Evolutionary conservation across 306 rosid genomes (phyloP), one percentile per base, ranked within the genome.

Genomic region (Adenanthera pavonina): DNA sequence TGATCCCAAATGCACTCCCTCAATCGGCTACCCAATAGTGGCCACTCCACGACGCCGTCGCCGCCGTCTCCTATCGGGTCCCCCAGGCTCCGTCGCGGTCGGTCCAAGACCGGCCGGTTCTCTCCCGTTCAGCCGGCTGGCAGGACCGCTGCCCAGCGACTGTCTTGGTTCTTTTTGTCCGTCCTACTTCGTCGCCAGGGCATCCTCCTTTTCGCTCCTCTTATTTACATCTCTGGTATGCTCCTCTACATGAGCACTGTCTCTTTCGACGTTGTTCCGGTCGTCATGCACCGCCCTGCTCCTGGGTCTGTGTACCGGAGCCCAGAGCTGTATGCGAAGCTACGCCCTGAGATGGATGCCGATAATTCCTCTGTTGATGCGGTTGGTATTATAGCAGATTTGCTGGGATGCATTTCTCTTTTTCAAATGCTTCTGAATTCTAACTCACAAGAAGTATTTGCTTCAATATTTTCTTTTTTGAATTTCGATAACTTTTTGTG

Each of bases 141-240:
- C 7, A 86, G 95, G 77, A 91, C 88, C 38, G 74, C 87, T 11
- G 56, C 91, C 14, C 94, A 92, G 80, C 89, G 96, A 3, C 83
- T 90, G 52, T 87, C 91, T 25, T 94, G 93, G 96, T 33, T 81
- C 60, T 76, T 94, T n/a, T 94, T 92, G 59, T 91, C 97, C 20
- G 87, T 86, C 43, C 89, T 94, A 25, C 96, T 94, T 68, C 96
- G 96, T 72, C 97, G 97, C 25, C 96, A 92, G 71, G 98, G 98
- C 57, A 80, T 94, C 48, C 91, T 94, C 54, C 94, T 94, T 19
- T 92, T 94, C 43, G 94, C 94, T 0, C 98, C 98, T 68, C 94
- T 92, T 17, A 82, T 94, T 46, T 92, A 94, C 84, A 88, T 94
- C 86, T 86, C 93, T 43, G 87, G 89, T 38, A 89, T 94, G 98